Conservation (phyloP, 768 basidiomycete species). For the Lyophyllum shimeji region DNA sequence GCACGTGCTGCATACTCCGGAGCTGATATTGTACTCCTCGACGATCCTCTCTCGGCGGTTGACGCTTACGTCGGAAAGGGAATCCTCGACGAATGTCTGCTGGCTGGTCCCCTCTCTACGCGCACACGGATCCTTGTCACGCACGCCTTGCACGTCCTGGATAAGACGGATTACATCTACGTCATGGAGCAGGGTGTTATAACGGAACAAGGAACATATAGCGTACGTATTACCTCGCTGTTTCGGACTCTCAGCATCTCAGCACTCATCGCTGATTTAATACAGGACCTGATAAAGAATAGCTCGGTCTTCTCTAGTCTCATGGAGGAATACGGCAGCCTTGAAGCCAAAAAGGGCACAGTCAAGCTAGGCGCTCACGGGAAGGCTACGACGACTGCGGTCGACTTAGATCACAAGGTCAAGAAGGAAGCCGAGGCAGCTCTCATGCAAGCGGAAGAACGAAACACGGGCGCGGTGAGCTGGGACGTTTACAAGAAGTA, state of each 20-base stretch:
- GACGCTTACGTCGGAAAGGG: constrained; percentile 74
- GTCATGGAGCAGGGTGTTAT: constrained; percentile 60
- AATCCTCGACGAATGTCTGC: constrained; percentile 61
- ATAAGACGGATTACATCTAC: constrained; percentile 62
- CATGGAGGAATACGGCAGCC: constrained; percentile 55
- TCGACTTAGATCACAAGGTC: constrained; percentile 11
- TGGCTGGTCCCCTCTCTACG: constrained; percentile 48
- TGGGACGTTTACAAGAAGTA: constrained; percentile 52
- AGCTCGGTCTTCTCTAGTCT: constrained; percentile 46
- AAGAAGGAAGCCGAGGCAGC: constrained; percentile 29
- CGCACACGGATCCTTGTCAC: constrained; percentile 65
- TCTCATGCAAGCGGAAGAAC: constrained; percentile 57
- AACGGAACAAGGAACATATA: constrained; percentile 61
- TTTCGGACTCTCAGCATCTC: neutral
- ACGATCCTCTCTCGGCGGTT: constrained; percentile 81
- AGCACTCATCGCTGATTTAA: neutral
- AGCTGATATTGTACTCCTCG: constrained; percentile 73
- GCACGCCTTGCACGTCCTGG: constrained; percentile 57
- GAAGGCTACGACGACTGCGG: neutral
- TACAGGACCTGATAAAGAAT: constrained; percentile 44
- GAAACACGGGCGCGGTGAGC: constrained; percentile 51
- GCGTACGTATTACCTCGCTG: constrained; percentile 28
- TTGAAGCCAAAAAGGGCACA: constrained; percentile 34
- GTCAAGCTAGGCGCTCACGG: constrained; percentile 18
- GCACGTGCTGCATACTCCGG: constrained; percentile 77